Base-by-base conservation (phyloP, 176 grass and related monocot species). In the Elymus sibiricus region DNA sequence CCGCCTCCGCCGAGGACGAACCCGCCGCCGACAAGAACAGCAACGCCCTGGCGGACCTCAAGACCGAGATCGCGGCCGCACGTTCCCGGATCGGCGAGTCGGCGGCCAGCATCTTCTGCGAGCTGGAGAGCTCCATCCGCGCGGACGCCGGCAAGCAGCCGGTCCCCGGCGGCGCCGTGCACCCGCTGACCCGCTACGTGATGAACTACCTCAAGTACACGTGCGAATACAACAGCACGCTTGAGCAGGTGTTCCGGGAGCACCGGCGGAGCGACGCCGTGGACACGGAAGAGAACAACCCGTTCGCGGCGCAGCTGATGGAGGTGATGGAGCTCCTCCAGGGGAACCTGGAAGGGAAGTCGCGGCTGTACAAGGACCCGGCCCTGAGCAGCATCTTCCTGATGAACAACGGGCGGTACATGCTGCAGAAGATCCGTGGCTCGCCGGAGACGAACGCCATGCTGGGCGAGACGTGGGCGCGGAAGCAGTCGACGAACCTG, bases 361-460 rank as follows among this genome's bases (percentile, higher is more conserved):
- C 97, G 37, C 87, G 91, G 79, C 86, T 94, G 4, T 99, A 99
- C 88, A 99, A 87, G 84, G 92, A 96, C 85, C 66, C 70, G 26
- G 62, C 94, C 0, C 74, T 94, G 59, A 89, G 82, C 86, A 84
- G 60, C 88, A 92, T 99, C 66, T 99, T 99, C 92, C 78, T 99
- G 25, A 99, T 99, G 97, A 99, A 99, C 97, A 99, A 99, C 51
- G 92, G 94, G 4, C 76, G 94, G 86, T 99, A 99, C 88, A 89
- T 99, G 84, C 68, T 90, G 81, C 90, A 99, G 83, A 99, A 97
- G 88, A 91, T 99, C 70, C 83, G 95, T 14, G 94, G 94, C 0
- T 99, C 94, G 12, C 44, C 79, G 37, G 92, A 96, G 92, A 91
- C 88, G 44, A 89, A 87, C 81, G 58, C 71, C 0, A 75, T 97